Conservation (phyloP, 257 asterid species). For the Solanum bulbocastanum region DNA sequence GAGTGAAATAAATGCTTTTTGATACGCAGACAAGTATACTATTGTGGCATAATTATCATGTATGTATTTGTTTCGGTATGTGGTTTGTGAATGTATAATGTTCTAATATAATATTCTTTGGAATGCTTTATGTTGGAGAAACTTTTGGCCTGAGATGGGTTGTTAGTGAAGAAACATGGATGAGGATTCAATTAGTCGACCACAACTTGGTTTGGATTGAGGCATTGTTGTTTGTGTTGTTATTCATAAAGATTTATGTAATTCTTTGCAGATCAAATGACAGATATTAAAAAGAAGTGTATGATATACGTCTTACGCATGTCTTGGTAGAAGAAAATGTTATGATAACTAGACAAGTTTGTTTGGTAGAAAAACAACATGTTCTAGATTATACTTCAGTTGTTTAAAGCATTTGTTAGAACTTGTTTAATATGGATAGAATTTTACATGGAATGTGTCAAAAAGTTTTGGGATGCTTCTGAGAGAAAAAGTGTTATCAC, state of each 20-base stretch:
- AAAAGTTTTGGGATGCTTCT: background rate
- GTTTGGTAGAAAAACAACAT: background rate
- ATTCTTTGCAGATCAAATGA: background rate
- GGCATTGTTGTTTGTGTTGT: background rate
- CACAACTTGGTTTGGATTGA: background rate
- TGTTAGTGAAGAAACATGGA: background rate
- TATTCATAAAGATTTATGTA: background rate
- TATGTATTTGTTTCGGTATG: background rate
- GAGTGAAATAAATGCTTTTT: background rate
- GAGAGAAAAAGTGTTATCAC: background rate
- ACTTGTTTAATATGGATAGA: background rate
- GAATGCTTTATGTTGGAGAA: background rate
- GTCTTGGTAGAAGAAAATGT: background rate
- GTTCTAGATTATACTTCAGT: background rate
- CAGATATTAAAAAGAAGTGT: background rate
- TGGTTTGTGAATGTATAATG: background rate
- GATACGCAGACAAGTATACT: background rate
- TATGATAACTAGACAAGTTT: background rate
- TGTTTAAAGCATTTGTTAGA: background rate
- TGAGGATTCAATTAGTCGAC: background rate
- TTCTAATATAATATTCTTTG: background rate
- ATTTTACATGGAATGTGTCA: background rate
- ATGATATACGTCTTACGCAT: background rate
- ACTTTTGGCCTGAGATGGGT: background rate
- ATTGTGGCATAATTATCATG: background rate